Evolutionary conservation across 345 rosid species (phyloP).

Genomic region (Syzygium aromaticum): DNA sequence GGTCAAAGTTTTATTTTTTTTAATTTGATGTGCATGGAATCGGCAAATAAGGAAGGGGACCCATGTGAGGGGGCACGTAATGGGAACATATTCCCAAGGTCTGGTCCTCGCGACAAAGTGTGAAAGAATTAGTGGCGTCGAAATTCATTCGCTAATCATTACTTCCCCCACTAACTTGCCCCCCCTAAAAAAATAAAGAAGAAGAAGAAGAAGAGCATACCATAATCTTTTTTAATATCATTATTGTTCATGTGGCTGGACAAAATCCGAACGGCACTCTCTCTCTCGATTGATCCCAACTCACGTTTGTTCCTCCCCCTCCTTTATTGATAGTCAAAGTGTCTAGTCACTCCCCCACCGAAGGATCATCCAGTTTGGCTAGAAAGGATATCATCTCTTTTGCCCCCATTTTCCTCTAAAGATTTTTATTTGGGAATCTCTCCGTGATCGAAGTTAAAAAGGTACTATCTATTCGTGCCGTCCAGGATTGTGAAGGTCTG

Average conservation of each 20-base stretch:
- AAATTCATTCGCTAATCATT: conserved; percentile 47
- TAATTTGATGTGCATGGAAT: not conserved
- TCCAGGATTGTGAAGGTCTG: not conserved
- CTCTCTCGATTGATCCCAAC: conserved; percentile 8
- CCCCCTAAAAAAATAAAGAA: not conserved
- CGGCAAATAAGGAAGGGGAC: conserved; percentile 4
- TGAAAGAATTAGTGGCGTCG: conserved; percentile 10
- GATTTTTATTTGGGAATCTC: not conserved
- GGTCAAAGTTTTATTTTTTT: not conserved
- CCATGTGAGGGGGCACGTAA: conserved; percentile 30
- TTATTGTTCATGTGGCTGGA: not conserved
- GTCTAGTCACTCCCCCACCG: not conserved
- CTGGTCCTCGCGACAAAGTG: conserved; percentile 33
- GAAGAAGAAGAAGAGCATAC: not conserved
- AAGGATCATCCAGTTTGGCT: not conserved
- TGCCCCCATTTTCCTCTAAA: not conserved
- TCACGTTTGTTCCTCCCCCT: conserved; percentile 1
- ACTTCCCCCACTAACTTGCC: conserved; percentile 39
- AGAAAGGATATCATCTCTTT: not conserved
- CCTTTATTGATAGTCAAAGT: conserved; percentile 15
- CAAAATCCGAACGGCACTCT: conserved; percentile 10
- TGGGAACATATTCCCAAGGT: conserved; percentile 35
- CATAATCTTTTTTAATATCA: not conserved
- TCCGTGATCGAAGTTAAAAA: not conserved
- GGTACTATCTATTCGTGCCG: not conserved